Evolutionary conservation across 345 rosid species (phyloP).

Genomic region (Eucalyptus globulus): DNA sequence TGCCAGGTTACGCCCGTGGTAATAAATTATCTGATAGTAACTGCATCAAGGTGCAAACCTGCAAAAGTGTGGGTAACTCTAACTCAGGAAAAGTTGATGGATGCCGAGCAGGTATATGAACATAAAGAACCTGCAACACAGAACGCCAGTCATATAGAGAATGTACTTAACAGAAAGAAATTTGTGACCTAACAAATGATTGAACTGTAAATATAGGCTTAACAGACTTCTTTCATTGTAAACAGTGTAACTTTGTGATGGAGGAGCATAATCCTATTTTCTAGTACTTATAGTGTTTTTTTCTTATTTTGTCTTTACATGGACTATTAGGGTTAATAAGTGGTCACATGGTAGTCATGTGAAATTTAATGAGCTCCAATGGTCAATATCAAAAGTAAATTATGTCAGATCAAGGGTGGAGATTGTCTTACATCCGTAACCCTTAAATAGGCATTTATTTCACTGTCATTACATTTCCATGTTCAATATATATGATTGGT

Average conservation of each 20-base stretch:
- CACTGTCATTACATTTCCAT: background rate
- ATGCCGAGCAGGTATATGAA: conserved; percentile 83
- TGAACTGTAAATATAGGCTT: background rate
- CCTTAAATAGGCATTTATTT: background rate
- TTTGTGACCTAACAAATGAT: background rate
- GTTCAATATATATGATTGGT: background rate
- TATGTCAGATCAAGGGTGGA: background rate
- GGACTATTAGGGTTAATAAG: background rate
- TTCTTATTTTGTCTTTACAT: background rate
- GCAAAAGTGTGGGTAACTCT: conserved; percentile 85
- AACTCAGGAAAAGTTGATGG: conserved; percentile 75
- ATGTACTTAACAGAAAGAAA: background rate
- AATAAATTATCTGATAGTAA: background rate
- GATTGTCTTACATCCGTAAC: background rate
- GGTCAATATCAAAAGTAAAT: background rate
- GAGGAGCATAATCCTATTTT: background rate
- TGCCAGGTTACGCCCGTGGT: background rate
- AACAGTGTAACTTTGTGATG: background rate
- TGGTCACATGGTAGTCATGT: background rate
- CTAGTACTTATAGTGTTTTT: background rate
- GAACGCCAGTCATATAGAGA: background rate
- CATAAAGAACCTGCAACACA: conserved; percentile 64
- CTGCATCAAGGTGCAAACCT: conserved; percentile 30
- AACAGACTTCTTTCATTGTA: background rate
- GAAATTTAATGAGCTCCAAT: background rate